phyloP scores from a whole-genome alignment of 2,329 filamentous ascomycete species.

The Colletotrichum eremochloae region DNA sequence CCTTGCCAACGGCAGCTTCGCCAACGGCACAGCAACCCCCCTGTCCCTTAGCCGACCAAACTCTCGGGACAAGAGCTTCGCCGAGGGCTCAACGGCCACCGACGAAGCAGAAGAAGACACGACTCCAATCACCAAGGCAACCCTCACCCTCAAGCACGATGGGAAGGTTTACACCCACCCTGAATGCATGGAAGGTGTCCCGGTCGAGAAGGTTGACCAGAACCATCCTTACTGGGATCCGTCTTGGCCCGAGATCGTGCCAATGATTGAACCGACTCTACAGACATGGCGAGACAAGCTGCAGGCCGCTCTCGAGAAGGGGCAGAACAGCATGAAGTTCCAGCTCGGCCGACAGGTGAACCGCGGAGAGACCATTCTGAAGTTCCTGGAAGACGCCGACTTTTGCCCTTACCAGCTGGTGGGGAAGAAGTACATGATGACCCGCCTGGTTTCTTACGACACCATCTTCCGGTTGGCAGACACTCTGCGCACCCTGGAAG shows the following conservation, averaged over 20 bases:
- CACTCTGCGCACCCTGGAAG: conserved; percentile 65
- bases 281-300: conserved; percentile 64
- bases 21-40: conserved; percentile 23
- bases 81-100: conserved; percentile 20
- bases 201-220: conserved; percentile 63
- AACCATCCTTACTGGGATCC: conserved; percentile 69
- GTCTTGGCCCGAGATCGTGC: conserved; percentile 63
- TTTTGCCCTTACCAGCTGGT: conserved; percentile 71
- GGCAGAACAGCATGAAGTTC: conserved; percentile 59
- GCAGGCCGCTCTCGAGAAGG: conserved; percentile 53
- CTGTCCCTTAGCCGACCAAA: conserved; percentile 22
- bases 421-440: conserved; percentile 63
- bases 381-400: conserved; percentile 63
- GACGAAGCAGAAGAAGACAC: conserved; percentile 34
- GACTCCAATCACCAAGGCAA: conserved; percentile 56
- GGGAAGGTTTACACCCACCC: conserved; percentile 65
- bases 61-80: conserved; percentile 34
- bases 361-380: conserved; percentile 65
- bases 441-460: conserved; percentile 64
- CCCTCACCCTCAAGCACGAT: conserved; percentile 62
- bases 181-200: conserved; percentile 65
- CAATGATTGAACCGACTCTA: conserved; percentile 58
- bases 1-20: not conserved
- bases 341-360: conserved; percentile 69
- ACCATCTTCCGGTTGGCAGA: conserved; percentile 69